Evolutionary conservation across 768 basidiomycete species (phyloP), one percentile per base, ranked within the genome.

Genomic region (Tulasnella sp.): DNA sequence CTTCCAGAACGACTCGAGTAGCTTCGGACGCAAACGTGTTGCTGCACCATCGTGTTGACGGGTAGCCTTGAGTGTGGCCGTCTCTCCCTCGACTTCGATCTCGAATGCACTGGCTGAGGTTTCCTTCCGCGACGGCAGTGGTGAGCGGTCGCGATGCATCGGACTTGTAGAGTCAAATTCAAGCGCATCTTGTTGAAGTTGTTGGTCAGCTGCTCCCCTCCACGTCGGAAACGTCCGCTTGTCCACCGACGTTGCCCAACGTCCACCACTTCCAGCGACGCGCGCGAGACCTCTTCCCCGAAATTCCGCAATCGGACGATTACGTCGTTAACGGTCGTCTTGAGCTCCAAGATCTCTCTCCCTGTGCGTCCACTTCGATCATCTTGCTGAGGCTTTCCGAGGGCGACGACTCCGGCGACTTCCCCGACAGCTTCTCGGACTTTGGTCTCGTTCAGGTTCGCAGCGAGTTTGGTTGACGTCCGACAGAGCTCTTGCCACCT

Each of bases 391-490:
- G 83, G 82, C n/a, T 97, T 94, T 25, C 96, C 96, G 72, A 89
- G 84, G 1, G 95, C 94, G 69, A 91, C 91, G 25, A 88, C 91
- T 81, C 88, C 90, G 58, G 91, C 92, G 74, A 89, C 92, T 80
- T 94, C 93, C 2, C 94, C 95, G 80, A 97, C 97, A 40, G 93
- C n/a, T n/a, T n/a, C 93, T 39, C 96, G 90, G 74, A 94, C 93
- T 86, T 94, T n/a, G n/a, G 92, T 81, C 91, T 88, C 1, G 92
- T 93, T 80, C n/a, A 94, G 83, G 81, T 94, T 94, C 54, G 87
- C 89, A 2, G 93, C 93, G 92, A 94, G 94, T 89, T 91, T 92
- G 82, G 97, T 97, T 80, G 97, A 95, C 77, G 93, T 93, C 75
- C 91, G 85, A 0, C 94, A 96, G 82, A 97, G 85, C 81, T 93